A percentile compares a stretch with the other conserved stretches of the same genome.
Evolutionary conservation across 208 protist genomes (phyloP).

Genomic region (Trypanosoma scelopori): DNA sequence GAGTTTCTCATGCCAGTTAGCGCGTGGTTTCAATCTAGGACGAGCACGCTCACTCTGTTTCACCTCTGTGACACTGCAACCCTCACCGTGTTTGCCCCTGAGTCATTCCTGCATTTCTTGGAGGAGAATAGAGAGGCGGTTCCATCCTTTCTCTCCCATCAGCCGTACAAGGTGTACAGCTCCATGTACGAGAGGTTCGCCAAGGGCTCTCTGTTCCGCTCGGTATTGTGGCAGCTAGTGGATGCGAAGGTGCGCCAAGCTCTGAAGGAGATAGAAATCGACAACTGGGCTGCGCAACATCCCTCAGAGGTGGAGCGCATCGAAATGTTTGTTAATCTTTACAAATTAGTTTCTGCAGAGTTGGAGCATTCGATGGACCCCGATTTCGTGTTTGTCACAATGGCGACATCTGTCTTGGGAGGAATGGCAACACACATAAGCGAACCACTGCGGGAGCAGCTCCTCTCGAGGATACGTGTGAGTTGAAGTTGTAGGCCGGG

Average conservation of each 20-base stretch:
- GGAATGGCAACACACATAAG: conserved; percentile 62
- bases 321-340: conserved; percentile 69
- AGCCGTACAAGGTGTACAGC: conserved; percentile 77
- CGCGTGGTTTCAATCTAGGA: conserved; percentile 58
- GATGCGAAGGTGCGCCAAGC: conserved; percentile 49
- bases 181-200: conserved; percentile 80
- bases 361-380: conserved; percentile 59
- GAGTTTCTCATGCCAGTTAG: conserved; percentile 82
- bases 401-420: conserved; percentile 64
- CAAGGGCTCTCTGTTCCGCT: conserved; percentile 60
- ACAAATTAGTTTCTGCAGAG: conserved; percentile 61
- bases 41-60: conserved; percentile 44
- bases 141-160: conserved; percentile 50
- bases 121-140: conserved; percentile 54
- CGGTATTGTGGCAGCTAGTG: conserved; percentile 56
- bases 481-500: conserved; percentile 47
- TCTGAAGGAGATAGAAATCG: conserved; percentile 53
- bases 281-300: conserved; percentile 46
- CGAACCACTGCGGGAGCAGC: conserved; percentile 64
- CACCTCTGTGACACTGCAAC: conserved; percentile 61
- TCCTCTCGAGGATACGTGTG: conserved; percentile 71
- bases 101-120: conserved; percentile 74
- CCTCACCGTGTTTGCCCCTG: conserved; percentile 39
- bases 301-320: conserved; percentile 64
- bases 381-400: conserved; percentile 73